These are phyloP conservation scores for Lactarius sp. DNA, from an alignment of 768 basidiomycete species.

Conservation along the genomic window DNA sequence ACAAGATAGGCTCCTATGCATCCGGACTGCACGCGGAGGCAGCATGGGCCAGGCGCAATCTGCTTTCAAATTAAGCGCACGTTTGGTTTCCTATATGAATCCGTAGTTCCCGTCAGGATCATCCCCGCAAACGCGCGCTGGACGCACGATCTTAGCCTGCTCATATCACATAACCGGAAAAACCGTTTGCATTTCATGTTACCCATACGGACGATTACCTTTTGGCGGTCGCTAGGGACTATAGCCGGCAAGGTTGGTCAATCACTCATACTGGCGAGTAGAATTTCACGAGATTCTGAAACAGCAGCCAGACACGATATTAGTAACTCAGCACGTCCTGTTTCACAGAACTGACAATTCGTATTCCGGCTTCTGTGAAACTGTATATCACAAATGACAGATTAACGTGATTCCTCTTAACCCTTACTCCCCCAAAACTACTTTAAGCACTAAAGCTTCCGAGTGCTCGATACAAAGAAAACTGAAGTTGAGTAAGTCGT, in stretches of 20 bases:
- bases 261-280: neutral
- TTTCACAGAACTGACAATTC: neutral
- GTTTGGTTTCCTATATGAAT: neutral
- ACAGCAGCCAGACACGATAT: neutral
- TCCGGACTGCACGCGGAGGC: slow-evolving; percentile 15
- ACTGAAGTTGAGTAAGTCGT: slow-evolving; percentile 13
- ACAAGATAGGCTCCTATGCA: neutral
- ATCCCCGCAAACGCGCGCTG: neutral
- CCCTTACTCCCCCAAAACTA: neutral
- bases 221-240: neutral
- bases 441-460: neutral
- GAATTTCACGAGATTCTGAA: neutral
- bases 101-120: neutral
- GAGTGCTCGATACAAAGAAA: neutral
- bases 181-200: neutral
- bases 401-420: slow-evolving; percentile 2
- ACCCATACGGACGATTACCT: neutral
- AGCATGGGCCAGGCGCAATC: slow-evolving; percentile 2
- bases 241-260: neutral
- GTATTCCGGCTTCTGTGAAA: neutral
- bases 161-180: neutral
- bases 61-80: neutral
- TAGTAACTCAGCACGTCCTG: neutral
- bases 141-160: neutral
- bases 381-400: slow-evolving; percentile 13